Conservation (phyloP, 441 rosid species). For the Aleurites moluccanus region DNA sequence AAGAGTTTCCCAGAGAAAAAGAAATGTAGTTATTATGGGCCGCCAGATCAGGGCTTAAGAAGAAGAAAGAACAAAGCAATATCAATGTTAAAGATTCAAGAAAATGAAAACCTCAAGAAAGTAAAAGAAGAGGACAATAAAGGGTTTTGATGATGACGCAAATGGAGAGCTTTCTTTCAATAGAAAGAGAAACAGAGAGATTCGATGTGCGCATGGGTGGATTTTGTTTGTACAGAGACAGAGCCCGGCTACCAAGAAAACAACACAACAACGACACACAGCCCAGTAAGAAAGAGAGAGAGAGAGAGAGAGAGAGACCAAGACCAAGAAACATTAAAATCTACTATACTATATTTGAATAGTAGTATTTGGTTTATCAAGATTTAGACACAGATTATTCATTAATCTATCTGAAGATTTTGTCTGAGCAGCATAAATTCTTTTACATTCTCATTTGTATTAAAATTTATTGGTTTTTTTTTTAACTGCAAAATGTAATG, state of each 20-base stretch:
- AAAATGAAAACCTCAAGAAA: conserved; percentile 6
- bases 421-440: no score
- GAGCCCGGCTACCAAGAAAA: conserved; percentile 36
- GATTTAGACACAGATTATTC: not conserved
- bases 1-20: conserved; percentile 2
- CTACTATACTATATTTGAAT: no score
- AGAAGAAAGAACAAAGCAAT: conserved; percentile 9
- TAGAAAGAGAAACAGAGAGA: conserved; percentile 8
- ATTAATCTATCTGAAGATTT: not conserved
- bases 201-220: conserved; percentile 51
- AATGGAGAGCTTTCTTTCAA: conserved; percentile 14
- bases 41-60: conserved; percentile 34
- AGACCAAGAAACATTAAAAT: not conserved
- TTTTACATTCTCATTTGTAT: not conserved
- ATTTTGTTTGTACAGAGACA: conserved; percentile 36
- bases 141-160: conserved; percentile 29
- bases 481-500: no score
- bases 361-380: not conserved
- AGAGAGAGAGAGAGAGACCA: not conserved
- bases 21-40: conserved; percentile 18
- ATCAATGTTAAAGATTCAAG: not conserved
- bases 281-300: no score
- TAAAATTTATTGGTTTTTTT: no score
- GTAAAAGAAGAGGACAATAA: conserved; percentile 4
- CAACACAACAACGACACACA: conserved; percentile 10